Percentiles rank a stretch among this genome's conserved stretches.
Evolutionary conservation across 208 protist species (phyloP).

Genomic region (Trichomonas vaginalis): DNA sequence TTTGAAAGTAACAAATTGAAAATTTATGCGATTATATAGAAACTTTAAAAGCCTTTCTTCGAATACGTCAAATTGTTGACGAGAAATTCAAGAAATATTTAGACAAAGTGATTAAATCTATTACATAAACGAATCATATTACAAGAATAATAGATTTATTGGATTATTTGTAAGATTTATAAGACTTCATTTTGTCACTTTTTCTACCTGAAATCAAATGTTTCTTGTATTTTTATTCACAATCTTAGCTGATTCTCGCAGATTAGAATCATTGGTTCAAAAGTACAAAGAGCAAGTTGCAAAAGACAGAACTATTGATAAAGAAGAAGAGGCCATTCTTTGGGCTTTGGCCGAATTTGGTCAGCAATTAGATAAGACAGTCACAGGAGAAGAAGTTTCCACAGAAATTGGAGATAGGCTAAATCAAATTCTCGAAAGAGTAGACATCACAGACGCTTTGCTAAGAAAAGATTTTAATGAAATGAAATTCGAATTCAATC

Average conservation of each 20-base stretch:
- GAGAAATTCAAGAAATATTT: too few relatives aligned
- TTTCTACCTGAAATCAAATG: neutral
- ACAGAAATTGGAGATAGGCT: neutral
- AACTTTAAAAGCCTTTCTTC: too few relatives aligned
- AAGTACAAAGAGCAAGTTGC: neutral
- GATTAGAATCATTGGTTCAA: neutral
- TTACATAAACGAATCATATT: too few relatives aligned
- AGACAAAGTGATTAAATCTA: too few relatives aligned
- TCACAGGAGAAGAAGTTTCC: neutral
- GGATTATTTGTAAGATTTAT: too few relatives aligned
- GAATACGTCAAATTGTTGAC: too few relatives aligned
- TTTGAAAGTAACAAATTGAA: too few relatives aligned
- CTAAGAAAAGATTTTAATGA: neutral
- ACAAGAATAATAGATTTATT: too few relatives aligned
- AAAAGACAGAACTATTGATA: neutral
- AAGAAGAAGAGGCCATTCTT: neutral
- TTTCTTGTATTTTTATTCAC: neutral
- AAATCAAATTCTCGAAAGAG: neutral
- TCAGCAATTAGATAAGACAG: neutral
- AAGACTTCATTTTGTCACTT: too few relatives aligned
- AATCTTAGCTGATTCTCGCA: neutral
- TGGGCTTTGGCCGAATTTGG: neutral
- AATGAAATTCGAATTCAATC: neutral
- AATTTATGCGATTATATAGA: too few relatives aligned
- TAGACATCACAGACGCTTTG: neutral